phyloP scores from a whole-genome alignment of 305 asterid species.

The Salvia sclarea region DNA sequence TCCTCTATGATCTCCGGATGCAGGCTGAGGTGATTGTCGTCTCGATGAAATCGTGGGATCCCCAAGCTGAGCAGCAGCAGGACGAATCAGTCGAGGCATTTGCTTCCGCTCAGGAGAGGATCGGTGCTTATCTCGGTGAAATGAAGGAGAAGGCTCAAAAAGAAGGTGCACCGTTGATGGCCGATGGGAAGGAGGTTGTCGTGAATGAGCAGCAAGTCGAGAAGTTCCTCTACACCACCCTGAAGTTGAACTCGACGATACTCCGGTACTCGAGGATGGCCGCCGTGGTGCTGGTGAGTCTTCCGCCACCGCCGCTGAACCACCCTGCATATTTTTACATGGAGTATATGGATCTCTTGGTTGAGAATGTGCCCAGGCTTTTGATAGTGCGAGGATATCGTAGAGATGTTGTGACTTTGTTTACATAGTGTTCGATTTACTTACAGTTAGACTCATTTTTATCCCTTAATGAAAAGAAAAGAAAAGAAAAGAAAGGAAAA shows the following conservation, averaged over 20 bases:
- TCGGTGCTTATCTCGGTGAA: conserved; percentile 49
- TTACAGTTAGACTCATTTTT: not conserved
- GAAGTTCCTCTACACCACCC: conserved; percentile 73
- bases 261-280: conserved; percentile 92
- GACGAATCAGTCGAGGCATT: conserved; percentile 89
- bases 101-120: conserved; percentile 60
- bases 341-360: conserved; percentile 98
- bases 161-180: conserved; percentile 65
- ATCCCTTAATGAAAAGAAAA: not conserved
- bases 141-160: conserved; percentile 63
- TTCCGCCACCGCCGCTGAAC: conserved; percentile 89
- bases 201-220: conserved; percentile 84
- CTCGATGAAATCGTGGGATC: conserved; percentile 96
- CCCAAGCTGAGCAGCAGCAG: conserved; percentile 64
- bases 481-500: no score
- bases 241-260: conserved; percentile 85
- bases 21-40: conserved; percentile 94
- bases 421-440: conserved; percentile 49
- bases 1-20: conserved; percentile 94
- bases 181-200: conserved; percentile 73
- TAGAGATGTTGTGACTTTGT: conserved; percentile 92
- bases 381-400: conserved; percentile 93
- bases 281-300: conserved; percentile 93
- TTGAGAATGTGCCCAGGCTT: conserved; percentile 93
- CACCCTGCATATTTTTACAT: conserved; percentile 90